Evolutionary conservation across 1,284 basidiomycete genomes (phyloP), one percentile per base, ranked within the genome.

Genomic region (Ganoderma boninense): DNA sequence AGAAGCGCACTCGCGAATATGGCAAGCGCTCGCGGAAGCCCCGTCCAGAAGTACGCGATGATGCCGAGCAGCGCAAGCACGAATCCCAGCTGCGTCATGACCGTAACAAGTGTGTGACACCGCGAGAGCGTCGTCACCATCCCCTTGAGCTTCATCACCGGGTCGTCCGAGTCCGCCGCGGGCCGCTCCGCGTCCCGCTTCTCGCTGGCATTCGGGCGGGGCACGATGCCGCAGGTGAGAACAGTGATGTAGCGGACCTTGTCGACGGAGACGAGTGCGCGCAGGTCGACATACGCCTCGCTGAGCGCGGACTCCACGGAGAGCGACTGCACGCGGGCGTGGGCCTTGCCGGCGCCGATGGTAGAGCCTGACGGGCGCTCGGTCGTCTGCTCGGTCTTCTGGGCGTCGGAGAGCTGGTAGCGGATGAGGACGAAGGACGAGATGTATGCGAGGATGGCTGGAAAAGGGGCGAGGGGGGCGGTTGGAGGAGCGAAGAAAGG

Each of bases 391-490:
- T 78, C 78, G 8, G 73, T 66, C 43, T 77, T 70, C 56, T 73
- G 71, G 4, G 80, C 77, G 46, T 80, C 78, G 43, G 74, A 52
- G 40, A 81, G 75, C 40, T 78, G 75, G 70, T 81, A 79, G 32
- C 79, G 78, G 46, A 82, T 77, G 35, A 83, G 76, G 38, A 82
- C 74, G 72, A 83, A 80, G 35, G 79, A 80, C n/a, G 78, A 79
- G 42, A 79, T 62, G 71, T 78, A 82, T 8, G 80, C 78, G 32
- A 82, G 65, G 43, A 81, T 79, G 1, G 82, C 80, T 74, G 35
- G 16, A 6, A 6, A 10, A 8, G 26, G 16, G 26, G 7, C 7
- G 11, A 5, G 10, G 40, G 4, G 20, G 18, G 63, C 32, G 38
- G 38, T 8, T 29, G 52, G 23, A 16, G 23, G 20, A 4, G 46